These are phyloP conservation scores for Pythium guiyangense DNA, from an alignment of 352 stramenopile genomes.

Conservation along the genomic window DNA sequence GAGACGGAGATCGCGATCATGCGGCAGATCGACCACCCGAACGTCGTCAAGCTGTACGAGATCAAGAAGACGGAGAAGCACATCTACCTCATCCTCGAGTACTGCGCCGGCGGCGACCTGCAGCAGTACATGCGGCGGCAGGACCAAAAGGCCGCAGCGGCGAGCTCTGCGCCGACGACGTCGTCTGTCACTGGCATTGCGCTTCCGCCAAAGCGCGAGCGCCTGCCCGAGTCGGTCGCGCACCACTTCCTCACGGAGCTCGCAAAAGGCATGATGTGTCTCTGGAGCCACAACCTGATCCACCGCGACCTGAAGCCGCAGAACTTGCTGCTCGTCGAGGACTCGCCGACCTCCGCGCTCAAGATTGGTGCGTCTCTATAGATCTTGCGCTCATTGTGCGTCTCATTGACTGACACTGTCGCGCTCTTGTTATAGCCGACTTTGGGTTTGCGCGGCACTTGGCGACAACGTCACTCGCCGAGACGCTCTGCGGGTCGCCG, in stretches of 20 bases:
- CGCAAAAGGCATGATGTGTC: slow-evolving; percentile 64
- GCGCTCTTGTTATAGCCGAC: slow-evolving; percentile 57
- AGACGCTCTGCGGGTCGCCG: slow-evolving; percentile 94
- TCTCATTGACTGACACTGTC: slow-evolving; percentile 10
- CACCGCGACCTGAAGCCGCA: slow-evolving; percentile 94
- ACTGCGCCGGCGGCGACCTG: slow-evolving; percentile 94
- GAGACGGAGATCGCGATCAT: slow-evolving; percentile 97
- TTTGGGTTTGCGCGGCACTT: slow-evolving; percentile 97
- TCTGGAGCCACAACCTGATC: slow-evolving; percentile 79
- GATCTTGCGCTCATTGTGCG: background rate
- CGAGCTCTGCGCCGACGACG: background rate
- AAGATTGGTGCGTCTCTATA: slow-evolving; percentile 50
- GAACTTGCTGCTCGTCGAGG: slow-evolving; percentile 90
- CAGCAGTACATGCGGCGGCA: slow-evolving; percentile 89
- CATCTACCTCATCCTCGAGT: slow-evolving; percentile 97
- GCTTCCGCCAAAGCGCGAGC: slow-evolving; percentile 1
- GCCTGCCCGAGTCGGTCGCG: slow-evolving; percentile 30
- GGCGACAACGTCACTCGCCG: slow-evolving; percentile 87
- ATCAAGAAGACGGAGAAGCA: slow-evolving; percentile 94
- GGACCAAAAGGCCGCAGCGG: slow-evolving; percentile 18
- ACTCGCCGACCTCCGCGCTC: slow-evolving; percentile 41
- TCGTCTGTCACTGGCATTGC: background rate
- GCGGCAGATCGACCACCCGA: slow-evolving; percentile 92
- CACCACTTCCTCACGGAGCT: slow-evolving; percentile 65
- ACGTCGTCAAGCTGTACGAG: slow-evolving; percentile 95